Conservation (phyloP, 257 asterid genomes). For the Lavandula angustifolia region DNA sequence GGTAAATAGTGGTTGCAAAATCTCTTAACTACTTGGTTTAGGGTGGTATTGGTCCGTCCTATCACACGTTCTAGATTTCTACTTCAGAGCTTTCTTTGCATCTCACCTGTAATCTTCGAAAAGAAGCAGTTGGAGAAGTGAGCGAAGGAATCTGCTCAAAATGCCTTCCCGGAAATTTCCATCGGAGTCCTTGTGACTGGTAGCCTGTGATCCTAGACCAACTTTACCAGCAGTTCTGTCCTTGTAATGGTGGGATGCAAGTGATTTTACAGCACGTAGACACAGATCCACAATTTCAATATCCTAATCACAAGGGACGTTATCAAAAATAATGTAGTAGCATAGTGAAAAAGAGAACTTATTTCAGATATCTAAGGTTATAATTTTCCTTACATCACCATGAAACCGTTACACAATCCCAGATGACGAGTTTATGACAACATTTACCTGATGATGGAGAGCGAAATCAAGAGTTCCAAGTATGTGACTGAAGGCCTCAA, state of each 20-base stretch:
- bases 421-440: background rate
- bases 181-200: slow-evolving; percentile 57
- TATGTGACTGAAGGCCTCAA: slow-evolving; percentile 71
- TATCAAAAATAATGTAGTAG: slow-evolving; percentile 18
- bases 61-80: background rate
- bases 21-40: no score
- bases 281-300: slow-evolving; percentile 75
- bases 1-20: slow-evolving; percentile 5
- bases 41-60: background rate
- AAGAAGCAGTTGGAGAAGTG: slow-evolving; percentile 77
- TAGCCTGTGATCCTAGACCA: slow-evolving; percentile 83
- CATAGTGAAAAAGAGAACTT: slow-evolving; percentile 13
- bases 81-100: slow-evolving; percentile 20
- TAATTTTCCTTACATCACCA: background rate
- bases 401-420: slow-evolving; percentile 3
- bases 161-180: slow-evolving; percentile 83
- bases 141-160: slow-evolving; percentile 72
- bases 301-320: slow-evolving; percentile 52
- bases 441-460: slow-evolving; percentile 78
- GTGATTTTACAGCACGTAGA: slow-evolving; percentile 78
- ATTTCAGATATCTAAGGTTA: slow-evolving; percentile 11
- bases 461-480: slow-evolving; percentile 82
- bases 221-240: slow-evolving; percentile 67
- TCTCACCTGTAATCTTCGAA: slow-evolving; percentile 88
- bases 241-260: slow-evolving; percentile 90